Conservation (phyloP, 805 yeast species). For the Debaryomyces maramus region DNA sequence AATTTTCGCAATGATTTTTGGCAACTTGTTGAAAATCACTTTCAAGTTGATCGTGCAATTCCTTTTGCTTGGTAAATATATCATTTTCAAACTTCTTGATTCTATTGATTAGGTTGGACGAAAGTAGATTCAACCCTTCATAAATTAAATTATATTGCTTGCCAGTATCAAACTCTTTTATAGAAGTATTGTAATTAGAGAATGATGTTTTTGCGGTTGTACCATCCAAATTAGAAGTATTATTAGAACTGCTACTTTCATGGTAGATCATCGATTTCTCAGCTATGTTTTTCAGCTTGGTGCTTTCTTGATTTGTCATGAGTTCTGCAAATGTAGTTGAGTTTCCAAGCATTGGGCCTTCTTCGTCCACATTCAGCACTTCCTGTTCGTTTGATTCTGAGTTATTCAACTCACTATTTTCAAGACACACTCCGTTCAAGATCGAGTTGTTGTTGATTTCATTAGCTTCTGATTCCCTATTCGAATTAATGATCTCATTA, state of each 20-base stretch:
- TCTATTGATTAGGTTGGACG: constrained; percentile 11
- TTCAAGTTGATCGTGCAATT: constrained; percentile 13
- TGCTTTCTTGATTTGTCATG: too few species aligned
- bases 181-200: not conserved
- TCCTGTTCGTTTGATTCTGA: too few species aligned
- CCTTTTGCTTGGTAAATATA: constrained; percentile 8
- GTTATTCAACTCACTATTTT: not conserved
- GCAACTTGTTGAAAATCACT: constrained; percentile 12
- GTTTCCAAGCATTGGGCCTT: not conserved
- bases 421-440: not conserved
- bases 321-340: too few species aligned
- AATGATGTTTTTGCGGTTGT: constrained; percentile 8
- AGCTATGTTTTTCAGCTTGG: too few species aligned
- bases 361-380: not conserved
- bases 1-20: constrained; percentile 5
- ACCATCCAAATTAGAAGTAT: constrained; percentile 1
- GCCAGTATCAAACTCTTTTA: not conserved
- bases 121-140: constrained; percentile 10
- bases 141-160: constrained; percentile 8
- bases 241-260: not conserved
- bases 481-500: too few species aligned
- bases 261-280: not conserved
- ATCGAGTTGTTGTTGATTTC: not conserved
- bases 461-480: not conserved
- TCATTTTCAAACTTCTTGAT: constrained; percentile 13